Base-by-base conservation (phyloP, 1,139 yeast genomes). In the Wickerhamiella pararugosa region DNA sequence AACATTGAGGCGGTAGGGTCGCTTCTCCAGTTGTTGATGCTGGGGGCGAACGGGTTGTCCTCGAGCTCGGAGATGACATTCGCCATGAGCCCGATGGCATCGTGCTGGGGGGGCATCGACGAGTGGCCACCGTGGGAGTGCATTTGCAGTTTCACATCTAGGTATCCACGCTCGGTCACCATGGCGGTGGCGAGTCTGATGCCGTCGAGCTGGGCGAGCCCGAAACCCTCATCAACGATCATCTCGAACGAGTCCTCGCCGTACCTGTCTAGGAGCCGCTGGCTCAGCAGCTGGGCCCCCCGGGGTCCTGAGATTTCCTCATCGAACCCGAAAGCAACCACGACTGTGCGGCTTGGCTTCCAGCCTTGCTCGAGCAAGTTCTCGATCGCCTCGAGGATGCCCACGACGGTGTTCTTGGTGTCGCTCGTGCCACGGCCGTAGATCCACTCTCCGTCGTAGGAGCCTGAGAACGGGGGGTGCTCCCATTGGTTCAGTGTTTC, bases 81-180 rank as follows among this genome's bases (percentile, higher is more conserved):
- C 2, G 79, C 66, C 48, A 76, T 63, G 36, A 79, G 67, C 10
- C 87, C 87, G 55, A 79, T 77, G 10, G 77, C 68, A 1, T 84
- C 78, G 54, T 77, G 83, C 47, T 69, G 73, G 6, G 80, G 80
- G 7, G 87, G 86, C n/a, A 71, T 60, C 1, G 81, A 74, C 1
- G 84, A 75, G 51, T 79, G 87, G 3, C 87, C 87, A 41, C 87
- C 87, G 8, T 73, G 72, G 1, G 79, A 72, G 11, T 61, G 62
- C 25, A 79, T 58, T 4, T 66, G 61, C 36, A 76, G 63, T 9
- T 57, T 52, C 7, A 70, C 54, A 52, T 77, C 78, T 39, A 72
- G 51, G 49, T 70, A 71, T 0, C 90, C 90, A 60, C 79, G 79
- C 53, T 79, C 90, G 31, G 75, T 75, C 30, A 76, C 73, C 11